Conservation (phyloP, 306 rosid genomes). For the Betula pendula region DNA sequence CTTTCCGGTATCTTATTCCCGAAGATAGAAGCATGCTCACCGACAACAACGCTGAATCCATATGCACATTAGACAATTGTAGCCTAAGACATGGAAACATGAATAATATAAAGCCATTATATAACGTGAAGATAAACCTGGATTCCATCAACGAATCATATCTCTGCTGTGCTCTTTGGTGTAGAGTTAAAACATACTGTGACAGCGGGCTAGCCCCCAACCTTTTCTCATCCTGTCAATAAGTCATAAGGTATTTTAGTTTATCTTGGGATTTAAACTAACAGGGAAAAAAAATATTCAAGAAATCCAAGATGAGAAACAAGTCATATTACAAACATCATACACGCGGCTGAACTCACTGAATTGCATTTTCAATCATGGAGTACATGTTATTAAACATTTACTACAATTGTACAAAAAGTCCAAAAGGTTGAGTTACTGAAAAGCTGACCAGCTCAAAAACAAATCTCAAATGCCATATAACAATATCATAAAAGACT, state of each 20-base stretch:
- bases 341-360: conserved; percentile 3
- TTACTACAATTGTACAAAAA: neutral
- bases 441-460: neutral
- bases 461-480: neutral
- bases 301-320: neutral
- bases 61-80: conserved; percentile 36
- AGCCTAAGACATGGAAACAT: conserved; percentile 23
- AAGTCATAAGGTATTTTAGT: conserved; percentile 6
- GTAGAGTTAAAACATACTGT: conserved; percentile 47
- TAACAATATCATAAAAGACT: neutral
- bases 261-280: neutral
- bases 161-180: conserved; percentile 65
- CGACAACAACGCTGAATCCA: conserved; percentile 68
- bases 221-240: conserved; percentile 65
- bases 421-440: neutral
- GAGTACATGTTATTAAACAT: neutral
- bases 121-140: conserved; percentile 49
- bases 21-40: conserved; percentile 66
- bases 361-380: conserved; percentile 1
- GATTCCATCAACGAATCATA: conserved; percentile 61
- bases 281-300: neutral
- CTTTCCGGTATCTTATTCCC: conserved; percentile 55
- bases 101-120: conserved; percentile 15
- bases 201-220: conserved; percentile 65
- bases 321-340: neutral